Base-by-base conservation (phyloP, 768 basidiomycete genomes). In the Calocybe gangraenosa region DNA sequence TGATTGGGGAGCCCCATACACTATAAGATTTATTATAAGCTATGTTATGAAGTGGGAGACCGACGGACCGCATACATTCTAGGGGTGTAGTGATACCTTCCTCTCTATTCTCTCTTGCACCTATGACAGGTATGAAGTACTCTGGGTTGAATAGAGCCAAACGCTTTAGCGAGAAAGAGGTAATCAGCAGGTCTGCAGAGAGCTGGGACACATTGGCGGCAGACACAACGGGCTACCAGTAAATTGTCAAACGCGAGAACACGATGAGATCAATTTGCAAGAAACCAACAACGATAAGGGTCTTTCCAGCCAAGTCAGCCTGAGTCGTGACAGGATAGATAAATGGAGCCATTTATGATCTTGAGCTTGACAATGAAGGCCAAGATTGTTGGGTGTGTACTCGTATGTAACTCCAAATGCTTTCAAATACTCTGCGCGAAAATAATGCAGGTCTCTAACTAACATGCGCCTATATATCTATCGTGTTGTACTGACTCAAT, bases 141-240 rank as follows among this genome's bases (percentile, higher is more conserved):
- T 65, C 67, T 15, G 81, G 65, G 54, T 90, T 80, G 37, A 91
- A 71, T 8, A 78, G 63, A 25, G 83, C 90, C 7, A 89, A 64
- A 37, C 75, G 69, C 41, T 67, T 61, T 17, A 92, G 71, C 22
- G 69, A 70, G 37, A 88, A 68, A 1, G 84, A 81, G 3, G 82
- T 63, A 50, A 90, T 81, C 49, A 92, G 65, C 14, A 92, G 65
- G 63, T 92, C 89, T 8, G 68, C 79, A 0, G 87, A 78, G 10
- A 92, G 71, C 57, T 92, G 89, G n/a, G 81, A 72, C 34, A 92
- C 75, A 65, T 92, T 92, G 38, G 85, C 89, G 9, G 79, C 78
- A 4, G 89, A 90, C 9, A 92, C 86, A 35, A 89, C 58, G 25
- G 90, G 88, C 77, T 79, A 50, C 34, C 39, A 37, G 48, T 35